Evolutionary conservation across 768 basidiomycete genomes (phyloP), one percentile per base, ranked within the genome.

Genomic region (Tylopilus felleus): DNA sequence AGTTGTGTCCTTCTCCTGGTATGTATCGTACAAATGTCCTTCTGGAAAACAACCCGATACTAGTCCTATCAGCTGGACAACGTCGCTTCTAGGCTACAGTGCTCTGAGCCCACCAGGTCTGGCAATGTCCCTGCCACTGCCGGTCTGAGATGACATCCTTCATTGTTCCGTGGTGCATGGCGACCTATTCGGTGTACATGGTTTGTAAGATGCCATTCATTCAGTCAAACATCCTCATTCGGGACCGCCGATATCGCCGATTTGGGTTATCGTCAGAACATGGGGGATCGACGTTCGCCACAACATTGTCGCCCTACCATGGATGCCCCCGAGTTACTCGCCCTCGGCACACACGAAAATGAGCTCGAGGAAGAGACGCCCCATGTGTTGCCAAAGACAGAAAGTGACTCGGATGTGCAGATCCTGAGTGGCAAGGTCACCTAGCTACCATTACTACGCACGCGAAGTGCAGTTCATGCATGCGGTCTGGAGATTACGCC

Each of bases 141-240:
- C 31, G 3, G 23, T 7, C 3, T 19, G 1, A 43, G 5, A 10
- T 29, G 23, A 22, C 13, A 1, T 41, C 25, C 1, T 21, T 39
- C 8, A 12, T 17, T 2, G 17, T 25, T 41, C 47, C 14, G 22
- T 59, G 4, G 55, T 59, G 19, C 55, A 59, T 10, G 55, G 58
- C 6, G 51, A 57, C n/a, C 38, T 59, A 21, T 52, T 47, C 0
- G 58, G 55, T 4, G 58, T 56, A n/a, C n/a, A n/a, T n/a, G n/a
- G n/a, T 29, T n/a, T n/a, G n/a, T n/a, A n/a, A n/a, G n/a, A 40
- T 8, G 57, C 49, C 9, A 3, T 40, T 2, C 16, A 2, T 13
- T 3, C 40, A 57, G 58, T 42, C 55, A 23, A 52, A 57, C 22
- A n/a, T 59, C 2, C 47, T 59, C 33, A 29, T 52, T 10, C 4